Base-by-base conservation (phyloP, 371 early-diverging fungal genomes). In the Apophysomyces trapeziformis region DNA sequence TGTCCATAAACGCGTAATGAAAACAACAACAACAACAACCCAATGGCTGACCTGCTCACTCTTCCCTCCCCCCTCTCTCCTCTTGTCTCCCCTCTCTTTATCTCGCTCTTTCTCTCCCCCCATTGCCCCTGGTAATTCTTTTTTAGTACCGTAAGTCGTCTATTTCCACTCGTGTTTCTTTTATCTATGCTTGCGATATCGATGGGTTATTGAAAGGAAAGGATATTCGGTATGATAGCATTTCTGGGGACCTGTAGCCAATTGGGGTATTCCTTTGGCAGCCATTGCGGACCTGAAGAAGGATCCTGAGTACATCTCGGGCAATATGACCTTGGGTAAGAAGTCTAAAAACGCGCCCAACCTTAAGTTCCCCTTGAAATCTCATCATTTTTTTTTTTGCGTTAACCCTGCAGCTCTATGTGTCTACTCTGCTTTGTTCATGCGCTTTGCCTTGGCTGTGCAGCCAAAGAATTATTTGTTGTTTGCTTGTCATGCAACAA, bases 211-310 rank as follows among this genome's bases (percentile, higher is more conserved):
- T 26, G 32, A 26, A 26, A 26, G 32, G 3, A 26, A 26, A 26
- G 32, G 32, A 26, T 26, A 26, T 26, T 26, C 2, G 32, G 32
- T 26, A 26, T 26, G 32, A 26, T 72, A 88, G 89, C 93, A 93
- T 70, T 93, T 93, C 72, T 93, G 93, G 93, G 93, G 93, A 57
- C 93, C 93, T 58, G 89, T 93, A 35, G 96, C 93, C 61, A 97
- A 96, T 85, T 97, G 97, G 97, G 97, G 97, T 60, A 86, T 97
- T 57, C 97, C 97, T 50, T 67, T 94, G 45, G 97, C 97, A 35
- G 98, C 96, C 26, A 91, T 97, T 62, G 92, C 95, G 26, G 98
- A 97, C 78, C 87, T 88, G 65, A 85, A 89, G 64, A 94, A 96
- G 78, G 90, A 90, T 67, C 94, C 97, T 9, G 96, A 95, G 68